Conservation (phyloP, 345 rosid genomes). For the Brassica cretica region DNA sequence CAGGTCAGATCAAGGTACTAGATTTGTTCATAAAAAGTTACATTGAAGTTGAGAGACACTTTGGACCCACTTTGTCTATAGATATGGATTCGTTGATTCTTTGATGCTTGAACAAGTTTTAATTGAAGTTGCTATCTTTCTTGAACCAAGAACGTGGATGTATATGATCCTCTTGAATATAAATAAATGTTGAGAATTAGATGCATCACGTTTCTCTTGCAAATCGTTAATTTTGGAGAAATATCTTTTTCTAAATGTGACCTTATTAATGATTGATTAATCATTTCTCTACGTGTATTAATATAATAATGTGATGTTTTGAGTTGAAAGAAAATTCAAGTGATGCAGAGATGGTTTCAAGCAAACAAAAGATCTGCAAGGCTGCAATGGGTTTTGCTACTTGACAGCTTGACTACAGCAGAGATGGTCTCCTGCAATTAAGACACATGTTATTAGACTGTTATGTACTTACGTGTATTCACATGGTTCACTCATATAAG, state of each 20-base stretch:
- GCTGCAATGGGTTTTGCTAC: not conserved
- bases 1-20: conserved; percentile 32
- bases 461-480: conserved; percentile 20
- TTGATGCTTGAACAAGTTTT: conserved; percentile 17
- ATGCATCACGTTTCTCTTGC: conserved; percentile 11
- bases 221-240: conserved; percentile 23
- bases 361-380: not conserved
- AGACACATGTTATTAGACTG: conserved; percentile 4
- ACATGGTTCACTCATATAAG: conserved; percentile 29
- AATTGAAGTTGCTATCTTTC: conserved; percentile 20
- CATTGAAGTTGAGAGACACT: not conserved
- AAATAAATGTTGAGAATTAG: not conserved
- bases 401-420: conserved; percentile 39
- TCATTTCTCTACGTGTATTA: conserved; percentile 5
- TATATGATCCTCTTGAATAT: conserved; percentile 23
- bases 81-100: conserved; percentile 32
- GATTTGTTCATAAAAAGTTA: conserved; percentile 24
- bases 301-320: not conserved
- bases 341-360: not conserved
- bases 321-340: not conserved
- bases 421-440: conserved; percentile 38
- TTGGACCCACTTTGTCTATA: conserved; percentile 21
- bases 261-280: conserved; percentile 26
- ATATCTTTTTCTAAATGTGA: conserved; percentile 22
- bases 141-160: conserved; percentile 37